Evolutionary conservation across 352 stramenopile genomes (phyloP).

Genomic region (Plasmopara viticola): DNA sequence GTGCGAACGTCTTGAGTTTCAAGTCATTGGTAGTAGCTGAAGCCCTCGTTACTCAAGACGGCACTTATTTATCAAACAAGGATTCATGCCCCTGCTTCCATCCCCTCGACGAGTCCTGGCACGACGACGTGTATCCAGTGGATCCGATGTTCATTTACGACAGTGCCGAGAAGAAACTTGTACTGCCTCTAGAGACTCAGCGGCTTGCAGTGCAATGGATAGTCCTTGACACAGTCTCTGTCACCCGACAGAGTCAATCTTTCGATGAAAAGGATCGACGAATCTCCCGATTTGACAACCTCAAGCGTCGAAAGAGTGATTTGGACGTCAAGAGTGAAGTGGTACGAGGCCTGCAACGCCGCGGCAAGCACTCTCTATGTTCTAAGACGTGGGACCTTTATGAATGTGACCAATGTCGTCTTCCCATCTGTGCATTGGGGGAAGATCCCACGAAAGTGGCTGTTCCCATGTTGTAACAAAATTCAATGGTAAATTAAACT

Average conservation of each 20-base stretch:
- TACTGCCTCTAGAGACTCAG: constrained; percentile 30
- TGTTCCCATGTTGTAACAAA: constrained; percentile 17
- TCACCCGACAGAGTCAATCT: constrained; percentile 11
- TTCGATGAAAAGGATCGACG: neutral
- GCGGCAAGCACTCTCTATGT: constrained; percentile 4
- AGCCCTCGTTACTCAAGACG: constrained; percentile 14
- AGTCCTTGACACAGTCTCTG: constrained; percentile 18
- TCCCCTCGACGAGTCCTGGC: constrained; percentile 19
- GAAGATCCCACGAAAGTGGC: constrained; percentile 16
- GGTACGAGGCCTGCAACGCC: constrained; percentile 12
- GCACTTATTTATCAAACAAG: constrained; percentile 9
- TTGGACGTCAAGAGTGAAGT: constrained; percentile 4
- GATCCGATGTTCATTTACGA: constrained; percentile 26
- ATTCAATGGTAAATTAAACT: neutral
- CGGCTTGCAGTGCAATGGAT: constrained; percentile 29
- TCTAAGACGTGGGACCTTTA: constrained; percentile 27
- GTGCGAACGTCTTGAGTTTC: constrained; percentile 31
- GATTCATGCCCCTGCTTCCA: constrained; percentile 20
- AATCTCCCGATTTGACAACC: constrained; percentile 9
- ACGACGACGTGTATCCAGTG: constrained; percentile 20
- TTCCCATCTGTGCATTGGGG: constrained; percentile 29
- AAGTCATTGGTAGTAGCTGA: constrained; percentile 9
- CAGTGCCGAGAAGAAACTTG: constrained; percentile 23
- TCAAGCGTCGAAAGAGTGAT: constrained; percentile 8
- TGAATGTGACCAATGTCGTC: constrained; percentile 37